Evolutionary conservation across 345 rosid species (phyloP).

Genomic region (Heritiera fomes): DNA sequence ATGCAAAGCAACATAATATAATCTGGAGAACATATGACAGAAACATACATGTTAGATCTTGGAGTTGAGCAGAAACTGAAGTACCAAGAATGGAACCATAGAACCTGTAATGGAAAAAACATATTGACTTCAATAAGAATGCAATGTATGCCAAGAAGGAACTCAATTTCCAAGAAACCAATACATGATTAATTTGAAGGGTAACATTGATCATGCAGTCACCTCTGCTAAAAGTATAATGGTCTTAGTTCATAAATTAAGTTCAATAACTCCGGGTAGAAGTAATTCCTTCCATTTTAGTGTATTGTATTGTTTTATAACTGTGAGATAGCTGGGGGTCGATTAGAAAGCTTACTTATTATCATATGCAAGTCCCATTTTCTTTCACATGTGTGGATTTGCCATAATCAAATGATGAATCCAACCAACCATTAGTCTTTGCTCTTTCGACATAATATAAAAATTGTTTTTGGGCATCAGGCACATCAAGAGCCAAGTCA

Average conservation of each 20-base stretch:
- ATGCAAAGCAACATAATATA: background rate
- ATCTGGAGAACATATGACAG: background rate
- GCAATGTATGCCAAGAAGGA: background rate
- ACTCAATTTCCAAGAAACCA: background rate
- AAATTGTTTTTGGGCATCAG: constrained; percentile 67
- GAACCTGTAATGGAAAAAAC: constrained; percentile 9
- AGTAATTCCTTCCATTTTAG: background rate
- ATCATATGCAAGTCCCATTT: constrained; percentile 34
- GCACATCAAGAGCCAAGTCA: constrained; percentile 77
- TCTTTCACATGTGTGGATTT: constrained; percentile 36
- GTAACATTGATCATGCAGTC: background rate
- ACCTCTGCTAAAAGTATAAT: background rate
- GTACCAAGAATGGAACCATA: background rate
- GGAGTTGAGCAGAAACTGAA: constrained; percentile 3
- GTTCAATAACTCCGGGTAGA: background rate
- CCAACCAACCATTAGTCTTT: constrained; percentile 65
- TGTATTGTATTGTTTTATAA: background rate
- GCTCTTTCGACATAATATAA: constrained; percentile 53
- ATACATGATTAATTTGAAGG: background rate
- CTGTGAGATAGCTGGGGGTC: background rate
- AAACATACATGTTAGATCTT: background rate
- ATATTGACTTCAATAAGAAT: background rate
- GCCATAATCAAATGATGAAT: constrained; percentile 43
- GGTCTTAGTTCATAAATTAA: background rate
- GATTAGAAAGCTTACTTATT: constrained; percentile 9